phyloP scores from a whole-genome alignment of 371 early-diverging fungal genomes.

The Mucor racemosus region DNA sequence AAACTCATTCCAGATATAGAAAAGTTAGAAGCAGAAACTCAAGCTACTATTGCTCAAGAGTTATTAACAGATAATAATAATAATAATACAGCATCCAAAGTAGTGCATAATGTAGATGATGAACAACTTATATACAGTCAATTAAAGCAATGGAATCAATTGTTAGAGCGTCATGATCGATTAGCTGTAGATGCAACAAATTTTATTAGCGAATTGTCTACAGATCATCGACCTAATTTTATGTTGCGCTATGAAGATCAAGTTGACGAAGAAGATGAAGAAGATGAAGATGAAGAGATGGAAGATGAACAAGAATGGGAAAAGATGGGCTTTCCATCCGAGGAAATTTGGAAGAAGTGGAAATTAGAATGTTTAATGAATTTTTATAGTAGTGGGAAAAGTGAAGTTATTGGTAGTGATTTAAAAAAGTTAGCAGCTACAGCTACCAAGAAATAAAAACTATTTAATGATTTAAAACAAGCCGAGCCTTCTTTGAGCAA shows the following conservation, averaged over 20 bases:
- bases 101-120: slow-evolving; percentile 32
- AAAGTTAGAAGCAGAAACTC: slow-evolving; percentile 57
- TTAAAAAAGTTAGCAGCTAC: slow-evolving; percentile 45
- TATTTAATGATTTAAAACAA: too few relatives aligned
- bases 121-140: slow-evolving; percentile 38
- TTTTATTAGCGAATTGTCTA: slow-evolving; percentile 36
- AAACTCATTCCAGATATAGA: slow-evolving; percentile 73
- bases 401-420: slow-evolving; percentile 50
- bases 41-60: slow-evolving; percentile 52
- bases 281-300: slow-evolving; percentile 26
- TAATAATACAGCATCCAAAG: not conserved
- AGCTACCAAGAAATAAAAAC: slow-evolving; percentile 23
- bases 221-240: slow-evolving; percentile 42
- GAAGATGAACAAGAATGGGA: slow-evolving; percentile 45
- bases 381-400: slow-evolving; percentile 54
- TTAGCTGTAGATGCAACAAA: slow-evolving; percentile 40
- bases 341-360: slow-evolving; percentile 53
- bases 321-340: slow-evolving; percentile 45
- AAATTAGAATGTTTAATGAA: slow-evolving; percentile 53
- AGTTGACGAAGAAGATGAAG: slow-evolving; percentile 33
- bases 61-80: slow-evolving; percentile 20
- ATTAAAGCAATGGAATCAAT: slow-evolving; percentile 40
- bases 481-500: too few relatives aligned
- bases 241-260: slow-evolving; percentile 38
- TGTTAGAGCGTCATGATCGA: slow-evolving; percentile 47